Conservation (phyloP, 164 flowering plant genomes). For the Vitis rupestris region DNA sequence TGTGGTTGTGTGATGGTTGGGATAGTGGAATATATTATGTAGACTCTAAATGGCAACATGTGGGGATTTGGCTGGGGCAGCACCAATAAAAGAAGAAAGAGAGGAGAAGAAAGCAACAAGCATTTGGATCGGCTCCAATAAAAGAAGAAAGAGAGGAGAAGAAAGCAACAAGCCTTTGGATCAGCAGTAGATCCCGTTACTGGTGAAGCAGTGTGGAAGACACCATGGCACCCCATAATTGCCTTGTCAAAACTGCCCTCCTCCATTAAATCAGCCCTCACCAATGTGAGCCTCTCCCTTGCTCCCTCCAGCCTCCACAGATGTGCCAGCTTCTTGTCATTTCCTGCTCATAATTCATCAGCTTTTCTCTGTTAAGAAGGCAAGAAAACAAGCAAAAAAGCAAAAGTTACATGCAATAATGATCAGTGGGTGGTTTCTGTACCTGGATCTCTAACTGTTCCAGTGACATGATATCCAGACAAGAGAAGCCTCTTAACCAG, state of each 20-base stretch:
- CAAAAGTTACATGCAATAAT: not conserved
- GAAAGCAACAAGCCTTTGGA: conserved; percentile 52
- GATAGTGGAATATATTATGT: too few species aligned
- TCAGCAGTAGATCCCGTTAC: conserved; percentile 50
- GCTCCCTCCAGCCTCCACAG: conserved; percentile 81
- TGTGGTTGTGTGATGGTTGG: too few species aligned
- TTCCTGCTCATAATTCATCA: conserved; percentile 29
- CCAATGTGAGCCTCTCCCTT: conserved; percentile 66
- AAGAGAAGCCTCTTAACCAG: conserved; percentile 58
- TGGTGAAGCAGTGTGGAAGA: conserved; percentile 93
- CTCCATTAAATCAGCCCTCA: conserved; percentile 70
- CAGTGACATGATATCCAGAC: conserved; percentile 53
- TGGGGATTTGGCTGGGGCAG: too few species aligned
- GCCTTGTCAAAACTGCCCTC: conserved; percentile 88
- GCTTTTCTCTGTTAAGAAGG: not conserved
- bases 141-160: not conserved
- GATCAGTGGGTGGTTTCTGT: not conserved
- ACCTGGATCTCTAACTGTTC: conserved; percentile 73
- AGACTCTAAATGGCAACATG: too few species aligned
- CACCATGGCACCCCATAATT: conserved; percentile 72
- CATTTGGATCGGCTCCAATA: conserved; percentile 58
- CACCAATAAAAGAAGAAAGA: not conserved
- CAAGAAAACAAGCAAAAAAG: not conserved
- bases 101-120: conserved; percentile 1
- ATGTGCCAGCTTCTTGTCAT: conserved; percentile 61